Evolutionary conservation across 2,329 filamentous ascomycete species (phyloP).

Genomic region (Eutypa lata): DNA sequence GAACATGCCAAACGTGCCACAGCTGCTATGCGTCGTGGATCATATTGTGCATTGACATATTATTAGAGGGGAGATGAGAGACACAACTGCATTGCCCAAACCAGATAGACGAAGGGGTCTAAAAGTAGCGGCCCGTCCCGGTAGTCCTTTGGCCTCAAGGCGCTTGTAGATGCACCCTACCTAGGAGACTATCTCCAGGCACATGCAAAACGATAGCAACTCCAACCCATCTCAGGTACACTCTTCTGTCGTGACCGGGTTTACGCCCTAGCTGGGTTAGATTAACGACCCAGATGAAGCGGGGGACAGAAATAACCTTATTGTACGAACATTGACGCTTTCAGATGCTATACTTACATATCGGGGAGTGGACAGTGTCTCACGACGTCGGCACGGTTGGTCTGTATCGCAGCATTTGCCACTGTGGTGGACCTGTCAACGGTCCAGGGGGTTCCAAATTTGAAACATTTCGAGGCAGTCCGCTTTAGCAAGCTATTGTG

Average conservation of each 20-base stretch:
- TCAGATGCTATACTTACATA: neutral
- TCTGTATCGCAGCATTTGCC: constrained; percentile 5
- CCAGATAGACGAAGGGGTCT: constrained; percentile 15
- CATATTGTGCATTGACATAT: constrained; percentile 22
- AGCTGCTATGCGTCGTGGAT: constrained; percentile 20
- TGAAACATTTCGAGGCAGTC: constrained; percentile 23
- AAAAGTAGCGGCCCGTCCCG: constrained; percentile 27
- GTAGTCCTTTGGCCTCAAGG: constrained; percentile 7
- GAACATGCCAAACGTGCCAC: constrained; percentile 24
- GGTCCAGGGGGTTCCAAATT: constrained; percentile 12
- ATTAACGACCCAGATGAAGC: neutral
- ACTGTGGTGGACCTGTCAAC: constrained; percentile 16
- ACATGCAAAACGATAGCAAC: neutral
- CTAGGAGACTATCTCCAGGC: neutral
- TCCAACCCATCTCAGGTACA: neutral
- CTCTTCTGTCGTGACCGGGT: neutral
- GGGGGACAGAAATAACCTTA: neutral
- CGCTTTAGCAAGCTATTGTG: constrained; percentile 18
- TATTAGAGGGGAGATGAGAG: neutral
- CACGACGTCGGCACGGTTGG: neutral
- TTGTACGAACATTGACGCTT: neutral
- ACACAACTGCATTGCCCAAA: constrained; percentile 15
- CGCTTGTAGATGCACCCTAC: neutral
- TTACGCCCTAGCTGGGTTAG: neutral
- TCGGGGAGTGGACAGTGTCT: neutral